Percentiles rank a stretch among this genome's conserved stretches.
Conservation (phyloP, 2,329 filamentous ascomycete genomes). For the Colletotrichum costaricense region DNA sequence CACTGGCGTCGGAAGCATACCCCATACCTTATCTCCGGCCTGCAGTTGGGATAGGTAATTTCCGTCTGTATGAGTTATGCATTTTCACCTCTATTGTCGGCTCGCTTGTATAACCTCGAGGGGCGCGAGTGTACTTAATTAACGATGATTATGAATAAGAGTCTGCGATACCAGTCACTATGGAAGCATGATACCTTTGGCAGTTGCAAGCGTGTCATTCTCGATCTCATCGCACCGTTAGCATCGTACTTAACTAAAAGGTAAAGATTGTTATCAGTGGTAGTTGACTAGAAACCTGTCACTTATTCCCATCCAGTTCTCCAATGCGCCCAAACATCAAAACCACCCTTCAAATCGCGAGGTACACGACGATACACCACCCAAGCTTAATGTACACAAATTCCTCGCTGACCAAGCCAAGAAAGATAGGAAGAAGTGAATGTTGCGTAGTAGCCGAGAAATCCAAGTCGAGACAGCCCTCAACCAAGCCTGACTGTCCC, state of each 20-base stretch:
- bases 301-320: too few relatives aligned
- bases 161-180: not conserved
- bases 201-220: too few relatives aligned
- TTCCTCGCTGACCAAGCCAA: too few relatives aligned
- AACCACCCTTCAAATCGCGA: too few relatives aligned
- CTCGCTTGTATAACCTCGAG: slow-evolving; percentile 26
- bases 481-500: not conserved
- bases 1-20: slow-evolving; percentile 49
- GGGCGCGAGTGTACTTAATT: slow-evolving; percentile 32
- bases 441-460: not conserved
- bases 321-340: too few relatives aligned
- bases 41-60: slow-evolving; percentile 46
- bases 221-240: too few relatives aligned
- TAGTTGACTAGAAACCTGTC: too few relatives aligned
- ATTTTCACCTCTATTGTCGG: slow-evolving; percentile 14
- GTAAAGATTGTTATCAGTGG: too few relatives aligned
- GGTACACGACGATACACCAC: too few relatives aligned
- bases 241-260: too few relatives aligned
- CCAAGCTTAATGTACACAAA: too few relatives aligned
- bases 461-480: not conserved
- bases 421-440: too few relatives aligned
- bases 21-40: slow-evolving; percentile 39
- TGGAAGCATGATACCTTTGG: not conserved
- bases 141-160: slow-evolving; percentile 23
- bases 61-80: slow-evolving; percentile 41